Evolutionary conservation across 1,139 yeast genomes (phyloP), one percentile per base, ranked within the genome.

Genomic region (Saccharomyces hybrid): DNA sequence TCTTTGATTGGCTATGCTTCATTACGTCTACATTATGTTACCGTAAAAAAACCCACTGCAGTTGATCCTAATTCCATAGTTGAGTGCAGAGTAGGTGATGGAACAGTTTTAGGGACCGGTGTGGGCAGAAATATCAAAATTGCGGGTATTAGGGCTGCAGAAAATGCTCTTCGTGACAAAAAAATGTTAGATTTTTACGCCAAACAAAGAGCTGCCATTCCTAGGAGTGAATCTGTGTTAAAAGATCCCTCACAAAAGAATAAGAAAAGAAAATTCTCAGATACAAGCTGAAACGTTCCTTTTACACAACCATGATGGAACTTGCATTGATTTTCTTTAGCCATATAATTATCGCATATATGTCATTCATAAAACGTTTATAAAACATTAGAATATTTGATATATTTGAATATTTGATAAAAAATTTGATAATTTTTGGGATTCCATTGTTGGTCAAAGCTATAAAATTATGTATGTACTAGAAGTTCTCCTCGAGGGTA

Each of bases 1-100:
- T 82, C 91, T 1, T 73, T 86, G 52, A 82, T 93, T 52, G 97
- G 97, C 0, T 79, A 84, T 47, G 91, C 93, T 0, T 78, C 81
- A 3, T 72, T 78, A 56, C 83, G 82, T 44, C 86, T 96, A 0
- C 76, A 75, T 41, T 93, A 93, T 65, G 75, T 76, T n/a, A 76
- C 80, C 2, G 73, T 78, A 6, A 74, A 77, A 23, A 83, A 84
- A 13, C 82, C 82, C 54, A 84, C 87, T 1, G 73, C 77, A 2
- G 72, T 72, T 9, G 73, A 73, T 41, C 70, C 71, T 1, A 57
- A 61, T 32, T 85, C 80, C 61, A 73, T 78, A 5, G 95, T 91
- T 6, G 81, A 83, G 52, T 86, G 96, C 61, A 70, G 75, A 49
- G 82, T 89, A 72, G 81, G 78, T 1, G 78, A 77, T 44, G 80